Conservation (phyloP, 768 basidiomycete genomes). For the Pleurotus ostreatus region DNA sequence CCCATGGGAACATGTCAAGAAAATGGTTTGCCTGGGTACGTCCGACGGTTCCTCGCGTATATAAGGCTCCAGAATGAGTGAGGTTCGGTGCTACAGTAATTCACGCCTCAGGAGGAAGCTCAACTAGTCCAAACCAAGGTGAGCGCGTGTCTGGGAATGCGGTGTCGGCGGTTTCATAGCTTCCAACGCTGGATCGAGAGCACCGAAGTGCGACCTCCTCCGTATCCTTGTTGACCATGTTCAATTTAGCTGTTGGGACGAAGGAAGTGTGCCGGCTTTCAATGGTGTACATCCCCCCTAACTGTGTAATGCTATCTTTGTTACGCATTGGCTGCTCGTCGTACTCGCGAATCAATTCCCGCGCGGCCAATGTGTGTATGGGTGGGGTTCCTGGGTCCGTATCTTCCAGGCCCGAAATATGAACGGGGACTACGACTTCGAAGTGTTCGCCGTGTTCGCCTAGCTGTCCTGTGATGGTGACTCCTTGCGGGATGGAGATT, state of each 20-base stretch:
- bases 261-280: constrained; percentile 53
- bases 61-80: too few species aligned
- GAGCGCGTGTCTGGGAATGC: too few species aligned
- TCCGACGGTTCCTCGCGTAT: too few species aligned
- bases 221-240: constrained; percentile 14
- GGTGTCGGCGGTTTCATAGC: too few species aligned
- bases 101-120: too few species aligned
- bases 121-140: too few species aligned
- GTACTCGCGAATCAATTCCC: constrained; percentile 48
- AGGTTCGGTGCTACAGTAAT: too few species aligned
- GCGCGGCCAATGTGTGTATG: constrained; percentile 53
- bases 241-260: constrained; percentile 40
- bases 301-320: constrained; percentile 43
- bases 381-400: constrained; percentile 27
- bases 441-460: constrained; percentile 27
- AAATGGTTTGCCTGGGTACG: too few species aligned
- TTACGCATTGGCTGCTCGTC: constrained; percentile 31
- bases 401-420: constrained; percentile 21
- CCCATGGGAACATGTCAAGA: too few species aligned
- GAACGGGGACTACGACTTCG: constrained; percentile 27
- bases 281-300: constrained; percentile 50
- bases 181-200: too few species aligned
- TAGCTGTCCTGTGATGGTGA: constrained; percentile 30
- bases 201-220: too few species aligned
- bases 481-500: constrained; percentile 23